These are phyloP conservation scores for Hypoxylon perforatum DNA, from an alignment of 495 filamentous ascomycete species.

Conservation along the genomic window DNA sequence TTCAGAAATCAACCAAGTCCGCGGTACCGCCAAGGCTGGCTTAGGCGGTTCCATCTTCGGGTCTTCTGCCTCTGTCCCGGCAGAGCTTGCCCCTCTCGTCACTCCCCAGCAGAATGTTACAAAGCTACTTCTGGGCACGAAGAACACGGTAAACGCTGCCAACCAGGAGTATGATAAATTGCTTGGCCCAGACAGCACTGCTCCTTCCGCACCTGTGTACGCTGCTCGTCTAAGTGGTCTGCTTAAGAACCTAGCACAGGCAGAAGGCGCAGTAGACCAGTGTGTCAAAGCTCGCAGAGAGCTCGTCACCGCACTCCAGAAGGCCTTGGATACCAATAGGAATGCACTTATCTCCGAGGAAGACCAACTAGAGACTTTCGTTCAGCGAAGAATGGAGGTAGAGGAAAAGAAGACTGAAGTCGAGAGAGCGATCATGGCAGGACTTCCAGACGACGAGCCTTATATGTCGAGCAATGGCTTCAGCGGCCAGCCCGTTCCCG, in stretches of 20 bases:
- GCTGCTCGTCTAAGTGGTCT: slow-evolving; percentile 89
- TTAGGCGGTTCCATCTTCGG: slow-evolving; percentile 79
- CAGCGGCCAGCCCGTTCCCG: slow-evolving; percentile 54
- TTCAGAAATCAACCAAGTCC: slow-evolving; percentile 82
- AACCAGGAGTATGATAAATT: slow-evolving; percentile 85
- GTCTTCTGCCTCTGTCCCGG: slow-evolving; percentile 69
- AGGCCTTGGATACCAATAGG: slow-evolving; percentile 80
- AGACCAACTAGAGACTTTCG: slow-evolving; percentile 66
- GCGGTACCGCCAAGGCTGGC: slow-evolving; percentile 69
- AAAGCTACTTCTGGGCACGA: slow-evolving; percentile 72
- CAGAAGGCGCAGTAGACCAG: slow-evolving; percentile 91
- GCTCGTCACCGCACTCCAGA: slow-evolving; percentile 83
- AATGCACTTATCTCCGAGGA: slow-evolving; percentile 75
- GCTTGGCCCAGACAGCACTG: slow-evolving; percentile 70
- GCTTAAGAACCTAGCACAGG: slow-evolving; percentile 85
- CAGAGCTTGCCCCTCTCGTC: slow-evolving; percentile 79
- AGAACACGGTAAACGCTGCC: slow-evolving; percentile 71
- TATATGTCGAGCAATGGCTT: slow-evolving; percentile 44
- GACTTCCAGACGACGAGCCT: slow-evolving; percentile 63
- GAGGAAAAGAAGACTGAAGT: slow-evolving; percentile 85
- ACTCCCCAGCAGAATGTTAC: slow-evolving; percentile 76
- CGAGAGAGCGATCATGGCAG: slow-evolving; percentile 87
- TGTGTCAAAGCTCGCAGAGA: slow-evolving; percentile 85
- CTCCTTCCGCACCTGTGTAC: slow-evolving; percentile 85
- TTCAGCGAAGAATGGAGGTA: slow-evolving; percentile 69